Evolutionary conservation across 2,329 filamentous ascomycete species (phyloP).

Genomic region (Lachnellula suecica): DNA sequence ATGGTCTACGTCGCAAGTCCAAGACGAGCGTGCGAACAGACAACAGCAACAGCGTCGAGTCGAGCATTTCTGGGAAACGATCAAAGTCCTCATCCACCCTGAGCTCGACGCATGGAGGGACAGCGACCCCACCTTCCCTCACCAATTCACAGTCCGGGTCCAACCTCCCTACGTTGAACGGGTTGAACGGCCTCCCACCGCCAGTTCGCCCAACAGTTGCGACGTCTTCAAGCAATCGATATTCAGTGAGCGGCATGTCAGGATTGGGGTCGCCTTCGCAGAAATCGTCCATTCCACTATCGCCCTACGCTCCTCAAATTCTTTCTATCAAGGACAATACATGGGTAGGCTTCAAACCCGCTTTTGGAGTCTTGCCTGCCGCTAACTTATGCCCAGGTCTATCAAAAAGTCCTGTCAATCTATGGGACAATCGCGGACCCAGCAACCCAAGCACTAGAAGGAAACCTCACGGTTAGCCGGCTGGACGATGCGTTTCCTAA

Average conservation of each 20-base stretch:
- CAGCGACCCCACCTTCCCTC: constrained; percentile 41
- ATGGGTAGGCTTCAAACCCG: constrained; percentile 64
- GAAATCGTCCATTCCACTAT: constrained; percentile 61
- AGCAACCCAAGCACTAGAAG: constrained; percentile 68
- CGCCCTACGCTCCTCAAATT: constrained; percentile 78
- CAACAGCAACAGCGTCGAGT: constrained; percentile 53
- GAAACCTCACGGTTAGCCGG: constrained; percentile 75
- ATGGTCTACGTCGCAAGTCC: constrained; percentile 58
- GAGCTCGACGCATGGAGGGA: constrained; percentile 59
- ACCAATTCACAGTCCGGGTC: constrained; percentile 53
- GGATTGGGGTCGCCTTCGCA: constrained; percentile 56
- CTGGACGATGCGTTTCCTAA: constrained; percentile 84
- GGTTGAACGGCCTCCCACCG: constrained; percentile 48
- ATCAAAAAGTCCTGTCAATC: constrained; percentile 85
- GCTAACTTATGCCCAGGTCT: constrained; percentile 57
- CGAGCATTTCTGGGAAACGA: constrained; percentile 34
- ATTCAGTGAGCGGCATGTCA: constrained; percentile 64
- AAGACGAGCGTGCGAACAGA: constrained; percentile 63
- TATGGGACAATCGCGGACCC: constrained; percentile 79
- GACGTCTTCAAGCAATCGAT: constrained; percentile 47
- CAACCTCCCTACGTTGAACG: constrained; percentile 59
- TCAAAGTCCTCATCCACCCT: constrained; percentile 60
- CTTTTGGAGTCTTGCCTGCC: neutral
- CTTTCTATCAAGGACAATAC: constrained; percentile 77
- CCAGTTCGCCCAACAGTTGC: constrained; percentile 45